Percentiles rank a stretch among this genome's conserved stretches.
Conservation (phyloP, 768 basidiomycete species). For the Dendrothele bispora region DNA sequence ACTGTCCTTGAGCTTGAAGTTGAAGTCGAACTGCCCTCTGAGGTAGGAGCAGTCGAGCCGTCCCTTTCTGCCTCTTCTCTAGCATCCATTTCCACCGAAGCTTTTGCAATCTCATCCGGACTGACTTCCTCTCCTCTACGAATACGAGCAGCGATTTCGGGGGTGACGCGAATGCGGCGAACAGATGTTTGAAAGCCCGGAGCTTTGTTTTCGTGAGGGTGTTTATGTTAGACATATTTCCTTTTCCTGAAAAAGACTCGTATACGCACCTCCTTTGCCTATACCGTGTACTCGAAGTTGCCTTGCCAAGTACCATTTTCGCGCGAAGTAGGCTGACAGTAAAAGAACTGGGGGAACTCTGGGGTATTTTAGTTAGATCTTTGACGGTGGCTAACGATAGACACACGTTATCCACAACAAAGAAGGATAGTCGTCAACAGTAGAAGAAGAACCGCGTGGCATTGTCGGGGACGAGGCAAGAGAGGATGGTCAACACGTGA, state of each 20-base stretch:
- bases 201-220: slow-evolving; percentile 20
- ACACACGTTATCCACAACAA: slow-evolving; percentile 48
- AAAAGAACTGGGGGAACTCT: slow-evolving; percentile 47
- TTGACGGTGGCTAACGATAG: neutral
- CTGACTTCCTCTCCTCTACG: slow-evolving; percentile 52
- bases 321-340: slow-evolving; percentile 43
- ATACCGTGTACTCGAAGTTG: slow-evolving; percentile 48
- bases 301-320: slow-evolving; percentile 51
- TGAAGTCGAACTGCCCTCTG: neutral
- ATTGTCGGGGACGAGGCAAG: neutral
- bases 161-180: slow-evolving; percentile 47
- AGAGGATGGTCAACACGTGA: neutral
- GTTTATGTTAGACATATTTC: neutral
- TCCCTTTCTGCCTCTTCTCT: slow-evolving; percentile 19
- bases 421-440: slow-evolving; percentile 34
- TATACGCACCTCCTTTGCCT: slow-evolving; percentile 51
- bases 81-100: slow-evolving; percentile 44
- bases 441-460: neutral
- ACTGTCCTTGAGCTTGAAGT: slow-evolving; percentile 3
- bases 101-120: slow-evolving; percentile 51
- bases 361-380: slow-evolving; percentile 1
- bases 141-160: slow-evolving; percentile 54
- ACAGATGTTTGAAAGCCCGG: slow-evolving; percentile 59
- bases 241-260: no score
- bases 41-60: neutral